Percentiles rank a stretch among this genome's conserved stretches.
Evolutionary conservation across 371 early-diverging fungal species (phyloP).

Genomic region (Mucor racemosus): DNA sequence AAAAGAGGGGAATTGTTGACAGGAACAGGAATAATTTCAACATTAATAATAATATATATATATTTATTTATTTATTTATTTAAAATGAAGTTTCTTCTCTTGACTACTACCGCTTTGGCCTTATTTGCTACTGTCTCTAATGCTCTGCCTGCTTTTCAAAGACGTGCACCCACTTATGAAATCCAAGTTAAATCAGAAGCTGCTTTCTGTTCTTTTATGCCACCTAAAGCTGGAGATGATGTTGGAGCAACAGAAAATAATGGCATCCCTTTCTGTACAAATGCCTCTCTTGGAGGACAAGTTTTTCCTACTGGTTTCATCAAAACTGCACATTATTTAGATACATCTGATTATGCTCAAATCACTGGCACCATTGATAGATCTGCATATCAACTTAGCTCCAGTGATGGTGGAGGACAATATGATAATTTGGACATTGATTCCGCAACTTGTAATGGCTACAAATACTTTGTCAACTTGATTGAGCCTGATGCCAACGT

Average conservation of each 20-base stretch:
- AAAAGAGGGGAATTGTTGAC: too few species aligned
- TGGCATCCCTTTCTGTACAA: constrained; percentile 45
- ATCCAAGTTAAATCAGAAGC: constrained; percentile 25
- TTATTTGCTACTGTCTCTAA: neutral
- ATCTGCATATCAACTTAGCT: constrained; percentile 21
- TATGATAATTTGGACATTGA: constrained; percentile 37
- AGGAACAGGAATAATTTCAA: too few species aligned
- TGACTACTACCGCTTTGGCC: neutral
- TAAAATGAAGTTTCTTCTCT: neutral
- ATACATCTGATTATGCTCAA: constrained; percentile 37
- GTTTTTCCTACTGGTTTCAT: constrained; percentile 44
- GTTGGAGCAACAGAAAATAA: constrained; percentile 39
- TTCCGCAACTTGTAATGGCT: constrained; percentile 39
- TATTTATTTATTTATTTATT: neutral
- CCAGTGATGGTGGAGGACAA: constrained; percentile 49
- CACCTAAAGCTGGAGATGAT: constrained; percentile 39
- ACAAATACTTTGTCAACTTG: constrained; percentile 47
- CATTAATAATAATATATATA: neutral
- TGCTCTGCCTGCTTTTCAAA: neutral
- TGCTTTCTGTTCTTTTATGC: constrained; percentile 46
- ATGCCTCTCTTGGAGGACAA: constrained; percentile 25
- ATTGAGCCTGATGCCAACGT: constrained; percentile 40
- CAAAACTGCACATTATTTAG: constrained; percentile 32
- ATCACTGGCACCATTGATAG: constrained; percentile 41
- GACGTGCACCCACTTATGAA: neutral